A percentile compares a stretch with the other conserved stretches of the same genome.
phyloP scores from a whole-genome alignment of 2,329 filamentous ascomycete species.

The Fusarium siculi region DNA sequence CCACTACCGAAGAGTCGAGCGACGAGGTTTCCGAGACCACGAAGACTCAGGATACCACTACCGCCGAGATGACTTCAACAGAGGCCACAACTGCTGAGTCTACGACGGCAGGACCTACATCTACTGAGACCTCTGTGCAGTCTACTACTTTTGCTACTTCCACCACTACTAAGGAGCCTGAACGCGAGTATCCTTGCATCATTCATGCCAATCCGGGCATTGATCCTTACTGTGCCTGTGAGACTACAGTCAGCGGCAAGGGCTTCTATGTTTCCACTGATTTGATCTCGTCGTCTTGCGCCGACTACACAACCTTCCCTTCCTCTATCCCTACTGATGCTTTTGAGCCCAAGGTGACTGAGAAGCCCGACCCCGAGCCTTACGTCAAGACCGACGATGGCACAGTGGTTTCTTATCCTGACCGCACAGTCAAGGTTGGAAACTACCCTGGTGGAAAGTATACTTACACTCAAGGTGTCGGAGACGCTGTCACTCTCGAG shows the following conservation, averaged over 20 bases:
- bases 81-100: neutral
- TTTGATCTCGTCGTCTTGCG: slow-evolving; percentile 3
- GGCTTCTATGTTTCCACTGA: neutral
- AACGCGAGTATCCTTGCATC: slow-evolving; percentile 8
- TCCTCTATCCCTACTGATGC: neutral
- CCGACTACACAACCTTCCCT: slow-evolving; percentile 14
- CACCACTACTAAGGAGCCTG: neutral
- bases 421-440: neutral
- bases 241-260: slow-evolving; percentile 4
- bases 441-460: slow-evolving; percentile 8
- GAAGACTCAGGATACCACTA: neutral
- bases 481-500: neutral
- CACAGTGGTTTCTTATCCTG: slow-evolving; percentile 15
- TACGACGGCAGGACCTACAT: neutral
- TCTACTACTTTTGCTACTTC: neutral
- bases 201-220: neutral
- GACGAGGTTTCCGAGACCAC: neutral
- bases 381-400: slow-evolving; percentile 11
- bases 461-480: slow-evolving; percentile 7
- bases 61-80: neutral
- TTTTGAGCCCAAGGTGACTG: slow-evolving; percentile 2
- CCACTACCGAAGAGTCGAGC: neutral
- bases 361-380: neutral
- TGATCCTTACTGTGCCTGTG: neutral
- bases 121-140: neutral